Percentiles rank a stretch among this genome's conserved stretches.
These are phyloP conservation scores for Cucurbita moschata DNA, from an alignment of 306 rosid genomes.

Conservation along the genomic window DNA sequence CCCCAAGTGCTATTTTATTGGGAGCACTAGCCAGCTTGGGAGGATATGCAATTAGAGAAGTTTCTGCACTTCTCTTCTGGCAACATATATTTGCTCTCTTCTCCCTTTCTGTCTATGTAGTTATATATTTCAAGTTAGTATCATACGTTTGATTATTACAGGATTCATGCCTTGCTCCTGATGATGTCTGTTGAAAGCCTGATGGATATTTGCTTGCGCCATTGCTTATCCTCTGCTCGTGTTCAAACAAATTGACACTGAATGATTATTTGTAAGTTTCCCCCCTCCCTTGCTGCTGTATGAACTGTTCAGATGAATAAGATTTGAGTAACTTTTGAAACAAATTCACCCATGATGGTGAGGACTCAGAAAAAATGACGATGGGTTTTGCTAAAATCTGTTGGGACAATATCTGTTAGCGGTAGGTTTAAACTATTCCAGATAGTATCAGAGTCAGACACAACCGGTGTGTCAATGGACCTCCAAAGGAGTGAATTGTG, in stretches of 20 bases:
- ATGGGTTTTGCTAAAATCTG: background rate
- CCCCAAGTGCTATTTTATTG: slow-evolving; percentile 75
- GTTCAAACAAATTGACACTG: background rate
- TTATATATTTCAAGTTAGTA: slow-evolving; percentile 42
- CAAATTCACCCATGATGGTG: background rate
- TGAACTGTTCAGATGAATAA: background rate
- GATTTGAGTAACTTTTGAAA: background rate
- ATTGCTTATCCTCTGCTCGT: background rate
- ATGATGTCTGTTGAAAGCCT: background rate
- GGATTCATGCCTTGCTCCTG: background rate
- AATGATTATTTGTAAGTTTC: background rate
- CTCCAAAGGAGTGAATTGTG: too few species aligned
- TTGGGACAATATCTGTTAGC: background rate
- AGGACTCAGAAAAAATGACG: background rate
- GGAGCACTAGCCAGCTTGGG: slow-evolving; percentile 89
- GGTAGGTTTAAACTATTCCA: too few species aligned
- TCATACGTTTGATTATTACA: background rate
- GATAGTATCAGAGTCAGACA: too few species aligned
- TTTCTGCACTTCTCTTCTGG: slow-evolving; percentile 85
- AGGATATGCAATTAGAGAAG: slow-evolving; percentile 84
- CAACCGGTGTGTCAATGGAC: too few species aligned
- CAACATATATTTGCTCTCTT: slow-evolving; percentile 73
- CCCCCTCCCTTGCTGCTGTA: background rate
- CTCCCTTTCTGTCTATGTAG: slow-evolving; percentile 56
- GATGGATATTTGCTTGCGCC: background rate